These are phyloP conservation scores for Tarenaya hassleriana DNA, from an alignment of 345 rosid genomes.

Conservation along the genomic window DNA sequence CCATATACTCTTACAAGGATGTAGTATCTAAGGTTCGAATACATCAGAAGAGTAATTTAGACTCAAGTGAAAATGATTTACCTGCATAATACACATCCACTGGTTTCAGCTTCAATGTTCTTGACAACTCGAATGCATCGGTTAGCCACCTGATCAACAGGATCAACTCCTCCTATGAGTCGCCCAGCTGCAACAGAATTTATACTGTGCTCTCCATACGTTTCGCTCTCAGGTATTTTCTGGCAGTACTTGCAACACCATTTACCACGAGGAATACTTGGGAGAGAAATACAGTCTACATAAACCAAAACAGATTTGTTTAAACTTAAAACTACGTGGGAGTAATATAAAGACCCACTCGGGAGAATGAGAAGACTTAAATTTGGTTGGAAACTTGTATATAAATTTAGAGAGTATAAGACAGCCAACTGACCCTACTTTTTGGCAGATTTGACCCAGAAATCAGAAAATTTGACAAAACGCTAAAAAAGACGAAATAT, in stretches of 20 bases:
- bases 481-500: slow-evolving; percentile 9
- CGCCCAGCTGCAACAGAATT: slow-evolving; percentile 84
- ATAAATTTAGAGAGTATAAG: slow-evolving; percentile 16
- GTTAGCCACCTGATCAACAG: slow-evolving; percentile 65
- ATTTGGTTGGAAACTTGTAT: slow-evolving; percentile 1
- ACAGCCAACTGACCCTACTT: slow-evolving; percentile 13
- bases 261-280: slow-evolving; percentile 65
- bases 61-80: slow-evolving; percentile 26
- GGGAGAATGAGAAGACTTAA: neutral
- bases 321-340: neutral
- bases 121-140: slow-evolving; percentile 91
- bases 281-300: slow-evolving; percentile 73
- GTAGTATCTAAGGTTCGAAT: slow-evolving; percentile 2
- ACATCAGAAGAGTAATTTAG: slow-evolving; percentile 7
- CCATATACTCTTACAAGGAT: slow-evolving; percentile 4
- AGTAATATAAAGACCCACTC: too few relatives aligned
- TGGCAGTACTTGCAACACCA: slow-evolving; percentile 92
- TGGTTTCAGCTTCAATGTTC: slow-evolving; percentile 60
- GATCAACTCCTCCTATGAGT: slow-evolving; percentile 70
- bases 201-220: slow-evolving; percentile 47
- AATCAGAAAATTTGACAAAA: slow-evolving; percentile 5
- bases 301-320: slow-evolving; percentile 24
- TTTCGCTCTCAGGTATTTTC: slow-evolving; percentile 58
- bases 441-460: slow-evolving; percentile 14
- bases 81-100: slow-evolving; percentile 96